phyloP scores from a whole-genome alignment of 2,329 filamentous ascomycete genomes.

The Talaromyces sp. region DNA sequence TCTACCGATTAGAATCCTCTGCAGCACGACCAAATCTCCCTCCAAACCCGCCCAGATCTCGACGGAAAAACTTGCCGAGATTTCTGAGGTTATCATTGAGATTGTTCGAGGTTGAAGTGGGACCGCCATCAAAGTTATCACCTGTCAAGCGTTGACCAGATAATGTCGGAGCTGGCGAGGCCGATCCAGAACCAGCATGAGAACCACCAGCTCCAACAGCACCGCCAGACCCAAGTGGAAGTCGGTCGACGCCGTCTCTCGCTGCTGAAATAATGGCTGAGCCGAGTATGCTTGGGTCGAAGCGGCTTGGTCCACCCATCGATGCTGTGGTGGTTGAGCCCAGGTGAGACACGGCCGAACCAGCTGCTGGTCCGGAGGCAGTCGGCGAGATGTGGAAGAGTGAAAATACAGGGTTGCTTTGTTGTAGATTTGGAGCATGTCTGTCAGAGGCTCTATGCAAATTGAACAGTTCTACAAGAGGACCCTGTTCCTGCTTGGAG shows the following conservation, averaged over 20 bases:
- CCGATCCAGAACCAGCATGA: slow-evolving; percentile 6
- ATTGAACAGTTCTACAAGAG: slow-evolving; percentile 86
- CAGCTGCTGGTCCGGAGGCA: slow-evolving; percentile 19
- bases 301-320: slow-evolving; percentile 51
- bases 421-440: slow-evolving; percentile 63
- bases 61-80: slow-evolving; percentile 91
- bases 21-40: slow-evolving; percentile 59
- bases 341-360: slow-evolving; percentile 35
- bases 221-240: slow-evolving; percentile 42
- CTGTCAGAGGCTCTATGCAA: slow-evolving; percentile 66
- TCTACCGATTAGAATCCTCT: slow-evolving; percentile 22
- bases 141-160: slow-evolving; percentile 4
- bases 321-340: slow-evolving; percentile 38
- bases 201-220: slow-evolving; percentile 23
- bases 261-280: slow-evolving; percentile 86
- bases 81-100: slow-evolving; percentile 93
- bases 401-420: slow-evolving; percentile 66
- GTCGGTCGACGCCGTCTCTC: slow-evolving; percentile 73
- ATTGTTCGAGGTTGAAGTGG: slow-evolving; percentile 39
- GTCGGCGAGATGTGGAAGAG: slow-evolving; percentile 9
- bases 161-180: slow-evolving; percentile 6
- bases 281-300: slow-evolving; percentile 78
- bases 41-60: slow-evolving; percentile 75
- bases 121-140: slow-evolving; percentile 23
- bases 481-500: slow-evolving; percentile 70